These are phyloP conservation scores for Schizophyllum amplum DNA, from an alignment of 1,284 basidiomycete genomes.

Conservation along the genomic window DNA sequence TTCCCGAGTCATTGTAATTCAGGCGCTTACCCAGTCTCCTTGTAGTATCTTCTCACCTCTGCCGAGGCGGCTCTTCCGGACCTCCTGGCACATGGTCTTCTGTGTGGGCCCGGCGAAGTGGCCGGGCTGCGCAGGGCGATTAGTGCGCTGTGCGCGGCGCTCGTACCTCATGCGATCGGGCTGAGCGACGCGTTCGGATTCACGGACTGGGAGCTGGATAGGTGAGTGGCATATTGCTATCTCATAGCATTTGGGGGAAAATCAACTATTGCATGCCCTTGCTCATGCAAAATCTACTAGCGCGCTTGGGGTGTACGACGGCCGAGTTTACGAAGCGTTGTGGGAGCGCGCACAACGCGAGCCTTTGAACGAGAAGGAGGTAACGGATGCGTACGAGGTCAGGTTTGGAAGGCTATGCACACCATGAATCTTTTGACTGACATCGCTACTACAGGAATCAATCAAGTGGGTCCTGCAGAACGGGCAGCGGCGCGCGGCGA, in stretches of 20 bases:
- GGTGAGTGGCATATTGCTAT: conserved; percentile 27
- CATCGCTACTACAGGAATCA: conserved; percentile 24
- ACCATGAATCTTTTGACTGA: background rate
- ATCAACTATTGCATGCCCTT: background rate
- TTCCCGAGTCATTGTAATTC: too few relatives aligned
- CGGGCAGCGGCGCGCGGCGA: conserved; percentile 28
- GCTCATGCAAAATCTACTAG: conserved; percentile 19
- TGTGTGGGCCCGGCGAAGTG: conserved; percentile 11
- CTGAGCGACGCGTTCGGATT: conserved; percentile 73
- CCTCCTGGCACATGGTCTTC: conserved; percentile 49
- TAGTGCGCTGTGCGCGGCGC: conserved; percentile 35
- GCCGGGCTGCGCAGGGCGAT: conserved; percentile 44
- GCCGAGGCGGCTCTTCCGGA: conserved; percentile 49
- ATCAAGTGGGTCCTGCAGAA: conserved; percentile 41
- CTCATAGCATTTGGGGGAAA: too few relatives aligned
- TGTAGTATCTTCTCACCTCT: conserved; percentile 55
- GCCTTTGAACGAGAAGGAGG: conserved; percentile 50
- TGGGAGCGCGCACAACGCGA: conserved; percentile 59
- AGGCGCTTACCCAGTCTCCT: too few relatives aligned
- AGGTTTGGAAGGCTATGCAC: background rate
- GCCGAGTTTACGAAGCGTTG: conserved; percentile 61
- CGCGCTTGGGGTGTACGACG: conserved; percentile 58
- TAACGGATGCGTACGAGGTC: conserved; percentile 49
- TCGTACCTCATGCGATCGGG: conserved; percentile 64
- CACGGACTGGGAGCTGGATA: conserved; percentile 71